A percentile compares a stretch with the other conserved stretches of the same genome.
phyloP scores from a whole-genome alignment of 1,139 yeast species.

The Hansenula lynferdii region DNA sequence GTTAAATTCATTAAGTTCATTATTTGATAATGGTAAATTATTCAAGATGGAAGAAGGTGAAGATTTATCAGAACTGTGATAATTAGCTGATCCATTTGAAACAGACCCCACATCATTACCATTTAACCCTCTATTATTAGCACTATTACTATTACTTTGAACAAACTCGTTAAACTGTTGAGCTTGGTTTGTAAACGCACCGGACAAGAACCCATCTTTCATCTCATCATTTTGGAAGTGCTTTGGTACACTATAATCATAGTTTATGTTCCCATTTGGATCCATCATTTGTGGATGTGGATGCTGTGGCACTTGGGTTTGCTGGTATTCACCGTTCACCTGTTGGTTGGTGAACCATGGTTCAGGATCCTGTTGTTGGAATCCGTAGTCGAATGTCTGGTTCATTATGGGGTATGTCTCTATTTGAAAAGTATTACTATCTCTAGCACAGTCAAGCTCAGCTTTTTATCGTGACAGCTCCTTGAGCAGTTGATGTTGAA shows the following conservation, averaged over 20 bases:
- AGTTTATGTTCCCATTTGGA: too few relatives aligned
- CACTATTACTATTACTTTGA: neutral
- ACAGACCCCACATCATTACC: neutral
- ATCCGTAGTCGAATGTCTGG: neutral
- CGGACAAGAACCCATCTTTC: neutral
- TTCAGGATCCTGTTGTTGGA: neutral
- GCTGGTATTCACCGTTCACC: too few relatives aligned
- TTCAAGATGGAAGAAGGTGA: conserved; percentile 10
- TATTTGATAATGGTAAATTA: too few relatives aligned
- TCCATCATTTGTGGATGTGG: too few relatives aligned
- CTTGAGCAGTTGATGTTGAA: too few relatives aligned
- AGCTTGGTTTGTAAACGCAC: neutral
- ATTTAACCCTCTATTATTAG: neutral
- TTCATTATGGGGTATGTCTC: neutral
- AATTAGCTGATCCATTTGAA: too few relatives aligned
- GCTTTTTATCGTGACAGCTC: too few relatives aligned
- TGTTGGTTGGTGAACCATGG: neutral
- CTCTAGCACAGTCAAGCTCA: too few relatives aligned
- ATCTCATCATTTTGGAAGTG: too few relatives aligned
- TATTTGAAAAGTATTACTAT: too few relatives aligned
- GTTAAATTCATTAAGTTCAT: too few relatives aligned
- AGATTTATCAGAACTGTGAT: conserved; percentile 5
- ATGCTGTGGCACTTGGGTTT: too few relatives aligned
- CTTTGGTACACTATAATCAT: neutral
- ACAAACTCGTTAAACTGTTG: conserved; percentile 2